Conservation (phyloP, 768 basidiomycete genomes). For the Mycena belliarum region DNA sequence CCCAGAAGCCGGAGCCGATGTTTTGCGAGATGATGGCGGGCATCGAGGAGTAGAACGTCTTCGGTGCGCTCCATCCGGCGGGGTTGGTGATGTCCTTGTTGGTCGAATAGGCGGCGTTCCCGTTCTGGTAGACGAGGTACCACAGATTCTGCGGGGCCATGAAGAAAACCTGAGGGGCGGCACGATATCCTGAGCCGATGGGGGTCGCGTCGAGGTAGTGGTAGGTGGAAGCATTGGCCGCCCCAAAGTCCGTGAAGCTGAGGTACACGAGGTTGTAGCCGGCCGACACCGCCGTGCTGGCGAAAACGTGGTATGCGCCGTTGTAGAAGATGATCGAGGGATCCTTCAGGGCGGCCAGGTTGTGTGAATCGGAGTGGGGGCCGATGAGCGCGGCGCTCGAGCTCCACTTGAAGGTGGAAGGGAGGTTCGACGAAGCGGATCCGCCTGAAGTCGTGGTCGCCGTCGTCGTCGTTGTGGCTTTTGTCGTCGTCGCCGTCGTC, state of each 20-base stretch:
- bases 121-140: background rate
- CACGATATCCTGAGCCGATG: background rate
- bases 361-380: background rate
- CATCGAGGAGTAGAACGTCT: background rate
- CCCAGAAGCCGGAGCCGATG: background rate
- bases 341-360: background rate
- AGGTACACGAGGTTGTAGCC: background rate
- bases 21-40: background rate
- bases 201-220: background rate
- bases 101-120: background rate
- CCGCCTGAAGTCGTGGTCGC: background rate
- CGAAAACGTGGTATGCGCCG: background rate
- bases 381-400: background rate
- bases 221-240: constrained; percentile 1
- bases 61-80: background rate
- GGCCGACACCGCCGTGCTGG: background rate
- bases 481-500: background rate
- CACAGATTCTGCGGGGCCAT: background rate
- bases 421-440: background rate
- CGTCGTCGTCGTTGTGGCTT: background rate
- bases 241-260: background rate
- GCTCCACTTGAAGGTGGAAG: background rate
- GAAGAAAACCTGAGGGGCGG: background rate
- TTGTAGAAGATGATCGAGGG: background rate
- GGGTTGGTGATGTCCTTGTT: background rate